Conservation (phyloP, 495 filamentous ascomycete species). For the Hyaloscypha hepaticicola region DNA sequence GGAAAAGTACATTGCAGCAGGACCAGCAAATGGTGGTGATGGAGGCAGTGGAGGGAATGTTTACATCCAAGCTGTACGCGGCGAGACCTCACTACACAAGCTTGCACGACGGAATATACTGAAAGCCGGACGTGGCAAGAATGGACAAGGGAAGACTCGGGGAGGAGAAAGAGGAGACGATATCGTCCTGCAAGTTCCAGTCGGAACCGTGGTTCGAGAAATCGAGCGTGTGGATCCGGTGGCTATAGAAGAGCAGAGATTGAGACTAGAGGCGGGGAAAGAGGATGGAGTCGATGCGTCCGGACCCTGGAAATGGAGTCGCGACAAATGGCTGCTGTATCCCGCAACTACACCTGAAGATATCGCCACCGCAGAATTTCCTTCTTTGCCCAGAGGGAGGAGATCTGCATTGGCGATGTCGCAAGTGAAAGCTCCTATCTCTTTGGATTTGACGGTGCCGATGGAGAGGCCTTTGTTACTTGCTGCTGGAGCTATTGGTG, state of each 20-base stretch:
- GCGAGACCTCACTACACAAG: slow-evolving; percentile 91
- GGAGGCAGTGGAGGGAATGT: slow-evolving; percentile 88
- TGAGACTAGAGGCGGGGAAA: slow-evolving; percentile 38
- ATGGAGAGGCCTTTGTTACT: slow-evolving; percentile 85
- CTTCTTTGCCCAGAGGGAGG: slow-evolving; percentile 51
- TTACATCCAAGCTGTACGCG: slow-evolving; percentile 90
- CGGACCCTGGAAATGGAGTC: slow-evolving; percentile 35
- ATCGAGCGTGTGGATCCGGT: slow-evolving; percentile 74
- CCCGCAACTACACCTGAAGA: slow-evolving; percentile 69
- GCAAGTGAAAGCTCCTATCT: slow-evolving; percentile 69
- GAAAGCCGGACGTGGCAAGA: slow-evolving; percentile 75
- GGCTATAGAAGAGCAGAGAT: slow-evolving; percentile 54
- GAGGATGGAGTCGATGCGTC: slow-evolving; percentile 31
- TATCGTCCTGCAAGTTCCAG: slow-evolving; percentile 83
- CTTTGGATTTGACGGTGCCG: slow-evolving; percentile 76
- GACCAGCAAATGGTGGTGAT: slow-evolving; percentile 96
- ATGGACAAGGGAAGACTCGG: slow-evolving; percentile 79
- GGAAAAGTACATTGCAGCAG: slow-evolving; percentile 81
- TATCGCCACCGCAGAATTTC: slow-evolving; percentile 61
- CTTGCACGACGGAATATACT: slow-evolving; percentile 74
- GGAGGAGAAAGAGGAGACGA: slow-evolving; percentile 84
- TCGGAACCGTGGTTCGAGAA: slow-evolving; percentile 88
- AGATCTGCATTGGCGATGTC: slow-evolving; percentile 55
- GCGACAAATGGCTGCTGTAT: slow-evolving; percentile 84
- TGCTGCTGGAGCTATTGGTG: slow-evolving; percentile 85